A percentile compares a stretch with the other conserved stretches of the same genome.
Evolutionary conservation across 257 asterid genomes (phyloP).

Genomic region (Buddleja alternifolia): DNA sequence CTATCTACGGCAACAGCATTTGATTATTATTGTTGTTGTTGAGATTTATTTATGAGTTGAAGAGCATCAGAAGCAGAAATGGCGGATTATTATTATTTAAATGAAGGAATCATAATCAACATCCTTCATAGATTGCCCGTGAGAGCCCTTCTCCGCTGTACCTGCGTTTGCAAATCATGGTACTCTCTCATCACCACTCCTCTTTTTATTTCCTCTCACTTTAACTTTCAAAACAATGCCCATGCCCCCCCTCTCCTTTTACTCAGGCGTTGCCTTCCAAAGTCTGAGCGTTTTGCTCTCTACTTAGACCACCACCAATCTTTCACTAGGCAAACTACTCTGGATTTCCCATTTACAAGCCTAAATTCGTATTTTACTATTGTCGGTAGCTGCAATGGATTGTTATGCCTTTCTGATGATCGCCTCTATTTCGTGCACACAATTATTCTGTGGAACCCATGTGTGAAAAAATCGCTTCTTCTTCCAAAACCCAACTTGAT

Average conservation of each 20-base stretch:
- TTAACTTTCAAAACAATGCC: slow-evolving; percentile 23
- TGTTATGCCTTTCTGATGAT: slow-evolving; percentile 58
- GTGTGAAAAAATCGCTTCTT: slow-evolving; percentile 33
- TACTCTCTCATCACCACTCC: slow-evolving; percentile 42
- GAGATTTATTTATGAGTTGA: neutral
- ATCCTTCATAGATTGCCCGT: slow-evolving; percentile 48
- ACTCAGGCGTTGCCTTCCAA: slow-evolving; percentile 34
- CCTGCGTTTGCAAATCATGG: slow-evolving; percentile 58
- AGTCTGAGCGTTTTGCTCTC: slow-evolving; percentile 39
- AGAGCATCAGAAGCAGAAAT: slow-evolving; percentile 29
- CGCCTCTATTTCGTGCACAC: slow-evolving; percentile 36
- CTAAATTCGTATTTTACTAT: slow-evolving; percentile 42
- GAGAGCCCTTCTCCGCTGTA: slow-evolving; percentile 47
- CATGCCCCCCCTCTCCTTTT: slow-evolving; percentile 27
- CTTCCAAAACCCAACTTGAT: slow-evolving; percentile 48
- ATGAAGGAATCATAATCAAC: slow-evolving; percentile 42
- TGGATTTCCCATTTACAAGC: slow-evolving; percentile 46
- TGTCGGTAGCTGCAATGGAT: slow-evolving; percentile 54
- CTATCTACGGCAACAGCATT: no score
- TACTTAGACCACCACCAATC: slow-evolving; percentile 27
- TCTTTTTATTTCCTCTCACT: slow-evolving; percentile 45
- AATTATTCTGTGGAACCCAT: slow-evolving; percentile 52
- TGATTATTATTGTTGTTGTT: no score
- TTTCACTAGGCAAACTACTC: neutral
- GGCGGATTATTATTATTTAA: slow-evolving; percentile 39